A percentile compares a stretch with the other conserved stretches of the same genome.
Conservation (phyloP, 225 moss, liverwort and hornwort genomes). For the Anthoceros angustus region DNA sequence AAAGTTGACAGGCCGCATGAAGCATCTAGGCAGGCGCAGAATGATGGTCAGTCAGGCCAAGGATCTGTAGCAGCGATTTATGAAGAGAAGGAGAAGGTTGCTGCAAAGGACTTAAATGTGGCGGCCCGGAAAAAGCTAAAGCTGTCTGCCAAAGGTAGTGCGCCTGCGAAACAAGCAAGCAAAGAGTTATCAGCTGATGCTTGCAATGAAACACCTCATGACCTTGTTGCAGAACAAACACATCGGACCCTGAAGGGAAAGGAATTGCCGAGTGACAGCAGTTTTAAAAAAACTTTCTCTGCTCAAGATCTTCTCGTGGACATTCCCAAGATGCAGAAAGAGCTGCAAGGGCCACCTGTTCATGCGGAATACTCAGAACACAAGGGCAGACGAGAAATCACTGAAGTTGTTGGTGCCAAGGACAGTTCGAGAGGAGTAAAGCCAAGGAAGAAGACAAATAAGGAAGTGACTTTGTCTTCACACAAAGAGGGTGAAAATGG, state of each 20-base stretch:
- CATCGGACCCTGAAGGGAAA: not conserved
- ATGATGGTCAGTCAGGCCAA: not conserved
- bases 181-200: not conserved
- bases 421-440: no score
- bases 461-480: no score
- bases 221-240: not conserved
- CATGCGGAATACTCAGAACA: no score
- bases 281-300: not conserved
- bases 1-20: not conserved
- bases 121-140: not conserved
- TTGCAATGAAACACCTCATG: not conserved
- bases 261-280: not conserved
- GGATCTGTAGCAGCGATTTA: conserved; percentile 13
- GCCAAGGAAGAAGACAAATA: no score
- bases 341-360: no score
- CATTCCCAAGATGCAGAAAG: no score
- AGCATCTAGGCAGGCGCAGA: not conserved
- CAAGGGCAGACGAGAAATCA: no score
- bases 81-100: conserved; percentile 21
- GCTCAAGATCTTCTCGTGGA: no score
- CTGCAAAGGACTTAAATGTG: conserved; percentile 3
- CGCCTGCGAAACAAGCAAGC: not conserved
- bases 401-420: no score
- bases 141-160: not conserved
- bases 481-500: no score